A percentile compares a stretch with the other conserved stretches of the same genome.
These are phyloP conservation scores for Orbilia blumenaviensis DNA, from an alignment of 2,329 filamentous ascomycete genomes.

Conservation along the genomic window DNA sequence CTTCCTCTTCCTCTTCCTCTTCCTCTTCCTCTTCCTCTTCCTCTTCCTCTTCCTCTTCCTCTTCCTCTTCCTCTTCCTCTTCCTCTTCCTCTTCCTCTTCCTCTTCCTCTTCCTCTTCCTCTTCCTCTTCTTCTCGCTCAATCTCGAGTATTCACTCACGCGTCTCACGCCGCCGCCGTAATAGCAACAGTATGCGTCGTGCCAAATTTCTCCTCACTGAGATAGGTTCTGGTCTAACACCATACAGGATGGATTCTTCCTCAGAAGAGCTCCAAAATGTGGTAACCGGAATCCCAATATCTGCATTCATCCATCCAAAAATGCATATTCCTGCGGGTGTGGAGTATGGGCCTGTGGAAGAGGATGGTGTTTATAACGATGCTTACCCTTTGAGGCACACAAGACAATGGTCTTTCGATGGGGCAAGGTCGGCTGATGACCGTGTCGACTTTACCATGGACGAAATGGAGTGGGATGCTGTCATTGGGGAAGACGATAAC, in stretches of 20 bases:
- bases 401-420: slow-evolving; percentile 34
- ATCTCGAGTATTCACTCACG: slow-evolving; percentile 17
- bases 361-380: slow-evolving; percentile 21
- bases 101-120: too few relatives aligned
- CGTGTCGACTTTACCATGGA: neutral
- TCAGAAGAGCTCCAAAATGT: slow-evolving; percentile 33
- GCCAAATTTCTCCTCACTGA: slow-evolving; percentile 24
- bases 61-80: too few relatives aligned
- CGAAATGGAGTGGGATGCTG: neutral
- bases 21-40: too few relatives aligned
- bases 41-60: too few relatives aligned
- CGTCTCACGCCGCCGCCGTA: neutral
- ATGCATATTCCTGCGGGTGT: slow-evolving; percentile 32
- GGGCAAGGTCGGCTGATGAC: neutral
- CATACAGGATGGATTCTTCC: slow-evolving; percentile 39
- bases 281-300: slow-evolving; percentile 32
- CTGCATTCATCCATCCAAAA: slow-evolving; percentile 44
- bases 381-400: slow-evolving; percentile 38
- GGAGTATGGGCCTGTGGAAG: slow-evolving; percentile 39
- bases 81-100: too few relatives aligned
- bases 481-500: neutral
- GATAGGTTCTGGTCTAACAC: slow-evolving; percentile 25
- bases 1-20: too few relatives aligned
- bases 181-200: neutral
- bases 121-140: slow-evolving; percentile 19